Evolutionary conservation across 1,284 basidiomycete species (phyloP), one percentile per base, ranked within the genome.

Genomic region (Tilletia walkeri): DNA sequence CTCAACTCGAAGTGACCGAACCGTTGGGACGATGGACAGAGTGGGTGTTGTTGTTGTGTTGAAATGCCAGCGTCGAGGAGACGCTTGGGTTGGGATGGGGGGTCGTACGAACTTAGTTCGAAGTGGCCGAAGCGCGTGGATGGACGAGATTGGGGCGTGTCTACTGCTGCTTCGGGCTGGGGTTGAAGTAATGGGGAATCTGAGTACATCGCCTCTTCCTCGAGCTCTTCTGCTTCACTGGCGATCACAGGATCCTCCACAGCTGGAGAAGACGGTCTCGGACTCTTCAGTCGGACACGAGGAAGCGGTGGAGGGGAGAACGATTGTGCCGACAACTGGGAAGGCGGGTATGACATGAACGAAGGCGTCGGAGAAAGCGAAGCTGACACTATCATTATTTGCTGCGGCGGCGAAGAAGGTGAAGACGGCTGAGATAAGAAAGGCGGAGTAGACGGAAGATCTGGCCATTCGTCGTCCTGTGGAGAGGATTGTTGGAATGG

Each of bases 281-380:
- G 50, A 2, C 6, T n/a, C 36, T 7, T 45, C 14, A 14, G 41
- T 14, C 6, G 6, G 9, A 14, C 6, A 14, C 41, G 41, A 45
- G 41, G 41, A 7, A n/a, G 5, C 38, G 66, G 45, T 24, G 50
- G 50, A 5, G 39, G 50, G 2, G 56, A 67, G 66, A 59, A 59
- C 36, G 50, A 54, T 4, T 34, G 30, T 63, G 59, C 36, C 10
- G 59, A 63, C 10, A 63, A 12, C 39, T 63, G 59, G 36, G 59
- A 54, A 34, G 59, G 36, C 38, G 68, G 36, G 34, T n/a, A 47
- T 6, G 65, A 45, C 30, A 61, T 7, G 41, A 10, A 30, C n/a
- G 59, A 14, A 7, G 61, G n/a, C 36, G 68, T 24, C 56, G 69
- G 34, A 12, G 69, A 30, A 72, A 24, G 36, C 7, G 59, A 34